Conservation (phyloP, 2,329 filamentous ascomycete genomes). For the Coniochaeta sp. region DNA sequence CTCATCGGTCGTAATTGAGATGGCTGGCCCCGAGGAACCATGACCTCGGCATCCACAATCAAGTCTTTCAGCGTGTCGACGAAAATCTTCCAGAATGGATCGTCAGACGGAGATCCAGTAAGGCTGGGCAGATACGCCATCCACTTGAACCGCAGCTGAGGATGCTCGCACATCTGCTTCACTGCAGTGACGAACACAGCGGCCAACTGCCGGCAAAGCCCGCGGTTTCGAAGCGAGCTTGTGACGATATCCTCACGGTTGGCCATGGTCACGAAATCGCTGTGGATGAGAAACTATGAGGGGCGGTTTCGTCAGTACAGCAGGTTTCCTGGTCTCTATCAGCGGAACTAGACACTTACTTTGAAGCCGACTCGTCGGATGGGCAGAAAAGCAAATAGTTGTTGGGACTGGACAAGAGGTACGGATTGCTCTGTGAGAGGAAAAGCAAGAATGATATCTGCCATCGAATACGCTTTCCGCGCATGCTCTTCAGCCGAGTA, state of each 20-base stretch:
- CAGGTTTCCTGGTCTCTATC: conserved; percentile 1
- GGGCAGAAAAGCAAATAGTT: conserved; percentile 38
- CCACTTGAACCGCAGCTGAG: conserved; percentile 32
- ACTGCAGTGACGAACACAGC: conserved; percentile 30
- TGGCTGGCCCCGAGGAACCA: conserved; percentile 1
- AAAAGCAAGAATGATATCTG: conserved; percentile 37
- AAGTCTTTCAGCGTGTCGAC: conserved; percentile 6
- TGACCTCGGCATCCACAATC: neutral
- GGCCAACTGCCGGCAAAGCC: conserved; percentile 25
- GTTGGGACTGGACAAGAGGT: conserved; percentile 30
- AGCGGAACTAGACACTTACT: conserved; percentile 16
- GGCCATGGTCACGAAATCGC: conserved; percentile 39
- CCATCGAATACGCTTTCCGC: conserved; percentile 12
- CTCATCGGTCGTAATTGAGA: neutral
- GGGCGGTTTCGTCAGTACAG: neutral
- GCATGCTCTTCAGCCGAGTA: conserved; percentile 19
- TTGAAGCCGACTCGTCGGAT: conserved; percentile 33
- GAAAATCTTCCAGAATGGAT: conserved; percentile 18
- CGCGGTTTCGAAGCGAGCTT: conserved; percentile 28
- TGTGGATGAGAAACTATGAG: conserved; percentile 36
- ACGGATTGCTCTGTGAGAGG: conserved; percentile 23
- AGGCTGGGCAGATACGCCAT: conserved; percentile 33
- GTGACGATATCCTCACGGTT: conserved; percentile 32
- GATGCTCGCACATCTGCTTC: conserved; percentile 27
- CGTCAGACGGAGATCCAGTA: conserved; percentile 12